A percentile compares a stretch with the other conserved stretches of the same genome.
Evolutionary conservation across 2,329 filamentous ascomycete genomes (phyloP).

Genomic region (Chaetomium strumarium): DNA sequence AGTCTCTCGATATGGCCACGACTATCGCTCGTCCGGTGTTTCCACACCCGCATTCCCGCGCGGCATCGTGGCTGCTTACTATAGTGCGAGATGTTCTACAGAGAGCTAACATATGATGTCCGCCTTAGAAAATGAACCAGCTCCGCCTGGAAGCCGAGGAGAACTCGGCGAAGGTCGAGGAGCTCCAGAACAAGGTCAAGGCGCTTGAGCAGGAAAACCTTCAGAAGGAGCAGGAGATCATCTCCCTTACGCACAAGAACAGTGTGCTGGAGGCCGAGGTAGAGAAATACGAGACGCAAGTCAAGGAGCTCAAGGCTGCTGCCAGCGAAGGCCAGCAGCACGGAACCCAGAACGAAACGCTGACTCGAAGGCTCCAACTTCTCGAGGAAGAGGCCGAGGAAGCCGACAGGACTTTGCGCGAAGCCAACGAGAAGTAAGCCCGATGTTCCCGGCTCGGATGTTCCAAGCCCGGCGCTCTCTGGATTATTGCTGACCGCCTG

Average conservation of each 20-base stretch:
- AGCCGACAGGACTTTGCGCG: constrained; percentile 90
- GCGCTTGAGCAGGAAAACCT: constrained; percentile 89
- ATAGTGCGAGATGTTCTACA: constrained; percentile 9
- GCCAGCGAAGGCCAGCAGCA: constrained; percentile 77
- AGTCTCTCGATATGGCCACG: constrained; percentile 21
- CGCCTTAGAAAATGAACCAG: constrained; percentile 77
- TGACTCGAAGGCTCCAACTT: constrained; percentile 87
- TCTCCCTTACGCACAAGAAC: constrained; percentile 93
- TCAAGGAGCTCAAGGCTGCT: constrained; percentile 83
- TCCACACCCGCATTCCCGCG: neutral
- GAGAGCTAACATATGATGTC: constrained; percentile 25
- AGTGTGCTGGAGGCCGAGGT: constrained; percentile 82
- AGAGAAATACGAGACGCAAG: constrained; percentile 79
- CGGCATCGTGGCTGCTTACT: constrained; percentile 1
- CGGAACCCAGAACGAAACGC: constrained; percentile 83
- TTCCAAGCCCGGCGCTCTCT: constrained; percentile 7
- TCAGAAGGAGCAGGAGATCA: constrained; percentile 96
- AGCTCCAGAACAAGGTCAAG: constrained; percentile 84
- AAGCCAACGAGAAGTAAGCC: constrained; percentile 96
- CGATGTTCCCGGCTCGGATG: neutral
- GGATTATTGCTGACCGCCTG: constrained; percentile 17
- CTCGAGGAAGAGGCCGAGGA: constrained; percentile 97
- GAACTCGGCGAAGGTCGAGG: constrained; percentile 72
- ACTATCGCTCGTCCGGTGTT: constrained; percentile 13
- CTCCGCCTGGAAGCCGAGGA: constrained; percentile 94